Percentiles rank a stretch among this genome's conserved stretches.
Conservation (phyloP, 2,329 filamentous ascomycete genomes). For the Myriosclerotinia scirpicola region DNA sequence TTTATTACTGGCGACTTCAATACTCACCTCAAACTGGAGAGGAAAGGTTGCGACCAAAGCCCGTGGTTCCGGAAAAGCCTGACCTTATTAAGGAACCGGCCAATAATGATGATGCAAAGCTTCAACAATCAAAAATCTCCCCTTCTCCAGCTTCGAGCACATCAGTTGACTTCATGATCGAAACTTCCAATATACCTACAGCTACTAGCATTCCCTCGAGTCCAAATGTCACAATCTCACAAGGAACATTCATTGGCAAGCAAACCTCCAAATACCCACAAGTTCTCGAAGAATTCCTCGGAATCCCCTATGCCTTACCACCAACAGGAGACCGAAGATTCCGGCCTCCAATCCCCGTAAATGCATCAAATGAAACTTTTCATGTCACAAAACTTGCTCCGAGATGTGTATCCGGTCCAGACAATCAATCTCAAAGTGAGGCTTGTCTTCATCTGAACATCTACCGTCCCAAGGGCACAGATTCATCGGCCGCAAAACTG, state of each 20-base stretch:
- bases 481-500: slow-evolving; percentile 37
- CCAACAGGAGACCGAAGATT: slow-evolving; percentile 51
- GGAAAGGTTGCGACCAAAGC: slow-evolving; percentile 4
- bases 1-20: slow-evolving; percentile 18
- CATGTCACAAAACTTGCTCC: slow-evolving; percentile 43
- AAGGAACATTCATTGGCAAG: slow-evolving; percentile 36
- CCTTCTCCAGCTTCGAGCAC: too few species aligned
- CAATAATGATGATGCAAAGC: slow-evolving; percentile 5
- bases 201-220: too few species aligned
- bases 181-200: neutral
- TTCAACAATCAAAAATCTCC: neutral
- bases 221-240: slow-evolving; percentile 29
- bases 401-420: slow-evolving; percentile 34
- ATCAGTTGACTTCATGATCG: too few species aligned
- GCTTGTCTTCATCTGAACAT: slow-evolving; percentile 56
- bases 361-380: slow-evolving; percentile 35
- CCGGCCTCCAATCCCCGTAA: slow-evolving; percentile 38
- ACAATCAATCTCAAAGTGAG: slow-evolving; percentile 42
- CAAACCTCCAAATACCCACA: slow-evolving; percentile 31
- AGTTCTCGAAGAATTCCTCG: slow-evolving; percentile 46
- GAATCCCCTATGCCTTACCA: slow-evolving; percentile 51
- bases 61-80: slow-evolving; percentile 11
- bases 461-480: slow-evolving; percentile 41
- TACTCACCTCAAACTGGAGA: slow-evolving; percentile 10
- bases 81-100: neutral